A percentile compares a stretch with the other conserved stretches of the same genome.
Conservation (phyloP, 106 monocot species). For the Dendrobium chrysotoxum region DNA sequence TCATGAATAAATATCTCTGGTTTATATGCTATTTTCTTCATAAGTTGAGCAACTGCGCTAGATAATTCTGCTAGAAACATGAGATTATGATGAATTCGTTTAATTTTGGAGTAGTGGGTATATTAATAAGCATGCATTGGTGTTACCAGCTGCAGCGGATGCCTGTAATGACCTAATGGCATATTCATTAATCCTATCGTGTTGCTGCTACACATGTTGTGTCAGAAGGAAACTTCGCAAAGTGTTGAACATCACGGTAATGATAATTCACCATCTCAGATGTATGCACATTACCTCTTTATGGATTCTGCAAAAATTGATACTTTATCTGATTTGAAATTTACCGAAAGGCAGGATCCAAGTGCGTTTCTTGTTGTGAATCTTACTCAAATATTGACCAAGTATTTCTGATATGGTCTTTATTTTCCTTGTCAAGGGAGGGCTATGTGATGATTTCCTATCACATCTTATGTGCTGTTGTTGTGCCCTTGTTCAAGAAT, state of each 20-base stretch:
- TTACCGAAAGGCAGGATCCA: not conserved
- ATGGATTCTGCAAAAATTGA: not conserved
- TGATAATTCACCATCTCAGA: not conserved
- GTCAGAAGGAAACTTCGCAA: constrained; percentile 71
- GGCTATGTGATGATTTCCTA: constrained; percentile 78
- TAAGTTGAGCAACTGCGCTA: not conserved
- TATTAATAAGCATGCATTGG: not conserved
- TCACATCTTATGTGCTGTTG: constrained; percentile 96
- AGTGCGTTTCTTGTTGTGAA: no score
- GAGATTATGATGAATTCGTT: not conserved
- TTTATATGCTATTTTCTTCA: not conserved
- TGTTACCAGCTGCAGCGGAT: constrained; percentile 61
- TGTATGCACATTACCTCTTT: not conserved
- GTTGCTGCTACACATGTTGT: constrained; percentile 94
- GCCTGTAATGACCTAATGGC: constrained; percentile 92
- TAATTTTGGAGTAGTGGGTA: not conserved
- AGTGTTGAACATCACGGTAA: constrained; percentile 49
- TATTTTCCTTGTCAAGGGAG: constrained; percentile 44
- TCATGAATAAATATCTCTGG: not conserved
- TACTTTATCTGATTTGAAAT: not conserved
- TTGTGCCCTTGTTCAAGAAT: constrained; percentile 97
- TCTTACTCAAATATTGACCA: not conserved
- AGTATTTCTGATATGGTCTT: not conserved
- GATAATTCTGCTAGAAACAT: not conserved
- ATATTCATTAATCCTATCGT: constrained; percentile 77